Conservation (phyloP, 2,329 filamentous ascomycete species). For the Lojkania enalia region DNA sequence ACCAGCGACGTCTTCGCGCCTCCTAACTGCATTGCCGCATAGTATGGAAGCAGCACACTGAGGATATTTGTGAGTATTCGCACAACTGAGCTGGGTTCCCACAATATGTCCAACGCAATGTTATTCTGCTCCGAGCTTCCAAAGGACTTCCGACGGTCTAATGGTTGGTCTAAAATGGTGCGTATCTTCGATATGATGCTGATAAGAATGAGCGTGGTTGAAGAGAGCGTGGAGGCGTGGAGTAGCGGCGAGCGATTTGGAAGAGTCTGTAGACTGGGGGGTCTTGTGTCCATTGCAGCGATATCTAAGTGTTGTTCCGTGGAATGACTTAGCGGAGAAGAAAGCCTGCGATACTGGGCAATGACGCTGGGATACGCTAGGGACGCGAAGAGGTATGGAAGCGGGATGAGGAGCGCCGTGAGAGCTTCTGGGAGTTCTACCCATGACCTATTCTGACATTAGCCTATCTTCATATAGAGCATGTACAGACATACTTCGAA, state of each 20-base stretch:
- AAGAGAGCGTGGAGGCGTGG: slow-evolving; percentile 51
- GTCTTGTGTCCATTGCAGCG: slow-evolving; percentile 14
- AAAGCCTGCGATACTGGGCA: slow-evolving; percentile 18
- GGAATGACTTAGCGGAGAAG: slow-evolving; percentile 13
- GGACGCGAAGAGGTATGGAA: slow-evolving; percentile 54
- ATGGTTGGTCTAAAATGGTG: slow-evolving; percentile 29
- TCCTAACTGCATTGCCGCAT: slow-evolving; percentile 59
- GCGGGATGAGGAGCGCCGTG: slow-evolving; percentile 54
- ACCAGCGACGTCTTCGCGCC: slow-evolving; percentile 58
- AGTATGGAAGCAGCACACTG: slow-evolving; percentile 57
- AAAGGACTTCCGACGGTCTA: slow-evolving; percentile 42
- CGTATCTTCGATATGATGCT: slow-evolving; percentile 46
- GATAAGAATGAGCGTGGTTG: slow-evolving; percentile 50
- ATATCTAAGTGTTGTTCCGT: slow-evolving; percentile 25
- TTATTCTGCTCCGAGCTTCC: slow-evolving; percentile 20
- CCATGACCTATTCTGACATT: slow-evolving; percentile 32
- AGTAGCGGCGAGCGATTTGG: slow-evolving; percentile 38
- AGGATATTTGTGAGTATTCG: slow-evolving; percentile 41
- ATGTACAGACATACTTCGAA: slow-evolving; percentile 22
- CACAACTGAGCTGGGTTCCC: slow-evolving; percentile 17
- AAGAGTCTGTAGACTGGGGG: slow-evolving; percentile 5
- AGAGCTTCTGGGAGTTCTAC: slow-evolving; percentile 51
- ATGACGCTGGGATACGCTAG: slow-evolving; percentile 46
- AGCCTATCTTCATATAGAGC: slow-evolving; percentile 6
- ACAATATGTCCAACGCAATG: slow-evolving; percentile 8